Base-by-base conservation (phyloP, 805 yeast species). In the Kodamaea fukazawae region DNA sequence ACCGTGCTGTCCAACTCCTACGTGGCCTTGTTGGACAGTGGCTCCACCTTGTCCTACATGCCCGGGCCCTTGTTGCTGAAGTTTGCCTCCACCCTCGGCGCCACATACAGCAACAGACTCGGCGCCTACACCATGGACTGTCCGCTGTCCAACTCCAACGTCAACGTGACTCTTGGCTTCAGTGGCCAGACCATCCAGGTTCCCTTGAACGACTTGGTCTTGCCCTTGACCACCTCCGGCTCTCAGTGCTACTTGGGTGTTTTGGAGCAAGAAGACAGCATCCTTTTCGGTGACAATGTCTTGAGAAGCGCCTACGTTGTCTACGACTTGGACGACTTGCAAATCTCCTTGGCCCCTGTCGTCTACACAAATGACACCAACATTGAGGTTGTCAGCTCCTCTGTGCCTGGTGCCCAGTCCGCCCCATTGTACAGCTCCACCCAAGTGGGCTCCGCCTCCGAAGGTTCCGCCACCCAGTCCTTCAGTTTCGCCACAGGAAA, bases 241-340 rank as follows among this genome's bases (percentile, higher is more conserved):
- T 7, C 29, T 4, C 33, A 12, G 28, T 57, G 62, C 35, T 45
- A 29, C 43, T 45, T 56, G 38, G 54, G 55, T 2, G 45, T 56
- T 13, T 16, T 53, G 22, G 44, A 40, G 12, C 52, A 47, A 35
- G 13, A 18, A 13, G 38, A 32, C 36, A 50, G 50, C 40, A 49
- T 63, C 12, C 68, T 81, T 40, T 64, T 85, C 27, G 93, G 93
- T 8, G 89, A 82, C 54, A 72, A 75, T 33, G 75, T 84, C 53
- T 60, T 85, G 46, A 68, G 86, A 39, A 71, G 75, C 42, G 81
- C 82, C 2, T 83, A 81, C 56, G 70, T 79, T 18, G 86, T 81
- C 11, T 81, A 74, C 57, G 83, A 84, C 57, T 60, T 81, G 37
- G 86, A 79, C 23, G 73, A 73, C 51, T 61, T 60, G 34, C 70